A percentile compares a stretch with the other conserved stretches of the same genome.
These are phyloP conservation scores for Phyllosticta ampelicida DNA, from an alignment of 2,329 filamentous ascomycete species.

Conservation along the genomic window DNA sequence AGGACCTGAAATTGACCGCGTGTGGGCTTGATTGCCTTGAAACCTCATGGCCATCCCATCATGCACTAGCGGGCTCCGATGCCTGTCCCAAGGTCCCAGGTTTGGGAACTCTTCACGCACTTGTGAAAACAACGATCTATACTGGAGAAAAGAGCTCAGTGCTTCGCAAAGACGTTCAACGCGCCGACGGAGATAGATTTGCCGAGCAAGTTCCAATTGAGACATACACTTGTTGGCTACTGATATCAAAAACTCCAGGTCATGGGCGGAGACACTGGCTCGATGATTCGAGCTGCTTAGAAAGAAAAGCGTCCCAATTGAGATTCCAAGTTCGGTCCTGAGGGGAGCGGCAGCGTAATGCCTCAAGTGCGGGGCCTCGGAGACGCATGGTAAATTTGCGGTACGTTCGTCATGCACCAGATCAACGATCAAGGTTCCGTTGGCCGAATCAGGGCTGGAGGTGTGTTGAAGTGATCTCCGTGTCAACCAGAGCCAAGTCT, in stretches of 20 bases:
- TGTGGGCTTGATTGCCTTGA: neutral
- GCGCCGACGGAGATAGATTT: conserved; percentile 9
- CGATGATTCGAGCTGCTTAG: conserved; percentile 1
- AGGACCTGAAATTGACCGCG: neutral
- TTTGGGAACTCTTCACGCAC: neutral
- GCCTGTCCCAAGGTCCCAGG: neutral
- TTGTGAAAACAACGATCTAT: neutral
- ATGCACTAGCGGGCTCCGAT: neutral
- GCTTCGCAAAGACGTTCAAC: conserved; percentile 3
- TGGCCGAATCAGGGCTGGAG: neutral
- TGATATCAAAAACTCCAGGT: conserved; percentile 7
- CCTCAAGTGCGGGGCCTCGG: neutral
- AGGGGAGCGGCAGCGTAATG: conserved; percentile 13
- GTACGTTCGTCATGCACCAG: neutral
- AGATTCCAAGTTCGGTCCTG: conserved; percentile 7
- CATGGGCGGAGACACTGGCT: neutral
- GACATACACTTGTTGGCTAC: conserved; percentile 12
- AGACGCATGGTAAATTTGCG: conserved; percentile 5
- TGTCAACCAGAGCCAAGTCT: conserved; percentile 6
- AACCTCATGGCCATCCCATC: neutral
- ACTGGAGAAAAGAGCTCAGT: conserved; percentile 6
- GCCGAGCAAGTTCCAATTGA: conserved; percentile 11
- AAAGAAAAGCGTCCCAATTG: conserved; percentile 13
- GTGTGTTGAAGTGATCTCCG: neutral
- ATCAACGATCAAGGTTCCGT: neutral